Percentiles rank a stretch among this genome's conserved stretches.
phyloP scores from a whole-genome alignment of 108 stramenopile genomes.

The Conticribra weissflogii region DNA sequence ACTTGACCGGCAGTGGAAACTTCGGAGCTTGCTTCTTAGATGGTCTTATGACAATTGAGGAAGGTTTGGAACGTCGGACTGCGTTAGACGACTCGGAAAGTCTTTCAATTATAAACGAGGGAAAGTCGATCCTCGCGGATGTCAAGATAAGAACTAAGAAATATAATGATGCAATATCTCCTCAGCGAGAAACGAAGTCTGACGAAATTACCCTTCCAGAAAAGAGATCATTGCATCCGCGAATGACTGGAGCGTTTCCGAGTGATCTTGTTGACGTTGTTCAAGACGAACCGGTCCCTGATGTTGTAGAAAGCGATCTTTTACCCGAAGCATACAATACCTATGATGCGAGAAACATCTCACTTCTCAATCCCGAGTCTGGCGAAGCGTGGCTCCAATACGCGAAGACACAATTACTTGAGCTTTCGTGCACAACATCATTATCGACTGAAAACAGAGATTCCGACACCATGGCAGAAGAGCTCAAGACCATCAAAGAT shows the following conservation, averaged over 20 bases:
- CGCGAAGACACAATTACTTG: conserved; percentile 24
- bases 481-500: conserved; percentile 23
- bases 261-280: background rate
- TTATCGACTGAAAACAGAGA: background rate
- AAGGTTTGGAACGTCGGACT: conserved; percentile 3
- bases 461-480: background rate
- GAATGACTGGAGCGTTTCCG: too few species aligned
- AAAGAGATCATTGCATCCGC: too few species aligned
- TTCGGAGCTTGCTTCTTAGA: conserved; percentile 25
- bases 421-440: background rate
- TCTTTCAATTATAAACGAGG: background rate
- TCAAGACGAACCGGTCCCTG: background rate
- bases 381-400: conserved; percentile 45
- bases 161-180: too few species aligned
- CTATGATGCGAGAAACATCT: conserved; percentile 19
- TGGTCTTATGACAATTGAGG: conserved; percentile 33
- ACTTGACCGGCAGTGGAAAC: conserved; percentile 26
- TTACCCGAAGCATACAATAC: conserved; percentile 3
- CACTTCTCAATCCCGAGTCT: conserved; percentile 42
- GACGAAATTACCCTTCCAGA: too few species aligned
- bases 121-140: conserved; percentile 4
- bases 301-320: background rate
- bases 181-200: too few species aligned
- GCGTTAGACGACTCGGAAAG: background rate
- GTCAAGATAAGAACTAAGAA: conserved; percentile 3